These are phyloP conservation scores for Domatiomyces catenatus DNA, from an alignment of 2,329 filamentous ascomycete species.

Conservation along the genomic window DNA sequence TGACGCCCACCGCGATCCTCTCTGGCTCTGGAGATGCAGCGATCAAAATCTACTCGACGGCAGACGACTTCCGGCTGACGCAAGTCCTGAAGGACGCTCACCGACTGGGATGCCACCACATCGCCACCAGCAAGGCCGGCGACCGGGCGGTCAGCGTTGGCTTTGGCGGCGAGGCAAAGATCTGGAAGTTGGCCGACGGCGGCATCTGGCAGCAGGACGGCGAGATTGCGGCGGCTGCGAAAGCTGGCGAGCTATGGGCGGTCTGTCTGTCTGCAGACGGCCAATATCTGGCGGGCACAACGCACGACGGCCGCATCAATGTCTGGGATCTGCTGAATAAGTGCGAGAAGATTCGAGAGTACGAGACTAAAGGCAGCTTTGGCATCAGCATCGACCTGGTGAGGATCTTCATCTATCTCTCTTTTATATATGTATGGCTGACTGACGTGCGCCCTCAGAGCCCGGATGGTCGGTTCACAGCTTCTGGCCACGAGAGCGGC, in stretches of 20 bases:
- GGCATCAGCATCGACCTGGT: slow-evolving; percentile 74
- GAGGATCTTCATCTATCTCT: slow-evolving; percentile 12
- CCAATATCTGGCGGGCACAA: slow-evolving; percentile 69
- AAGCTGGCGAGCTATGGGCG: slow-evolving; percentile 68
- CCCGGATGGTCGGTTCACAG: slow-evolving; percentile 66
- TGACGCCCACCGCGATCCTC: slow-evolving; percentile 57
- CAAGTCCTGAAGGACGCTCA: slow-evolving; percentile 72
- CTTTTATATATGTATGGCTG: background rate
- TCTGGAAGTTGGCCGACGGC: slow-evolving; percentile 54
- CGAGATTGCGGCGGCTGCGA: slow-evolving; percentile 31
- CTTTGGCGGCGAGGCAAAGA: slow-evolving; percentile 74
- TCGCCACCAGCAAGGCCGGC: slow-evolving; percentile 56
- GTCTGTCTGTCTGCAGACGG: slow-evolving; percentile 74
- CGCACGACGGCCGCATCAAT: slow-evolving; percentile 73
- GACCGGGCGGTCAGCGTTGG: slow-evolving; percentile 65
- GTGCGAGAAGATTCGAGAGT: slow-evolving; percentile 55
- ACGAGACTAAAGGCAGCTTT: slow-evolving; percentile 87
- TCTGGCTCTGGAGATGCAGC: slow-evolving; percentile 74
- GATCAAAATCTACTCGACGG: slow-evolving; percentile 65
- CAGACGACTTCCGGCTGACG: slow-evolving; percentile 54
- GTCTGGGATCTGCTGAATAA: slow-evolving; percentile 59
- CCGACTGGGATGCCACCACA: slow-evolving; percentile 79
- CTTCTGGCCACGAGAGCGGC: slow-evolving; percentile 84
- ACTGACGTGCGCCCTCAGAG: slow-evolving; percentile 28
- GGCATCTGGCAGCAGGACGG: slow-evolving; percentile 37